Percentiles rank a stretch among this genome's conserved stretches.
These are phyloP conservation scores for Ustilago lituana DNA, from an alignment of 1,284 basidiomycete species.

Conservation along the genomic window DNA sequence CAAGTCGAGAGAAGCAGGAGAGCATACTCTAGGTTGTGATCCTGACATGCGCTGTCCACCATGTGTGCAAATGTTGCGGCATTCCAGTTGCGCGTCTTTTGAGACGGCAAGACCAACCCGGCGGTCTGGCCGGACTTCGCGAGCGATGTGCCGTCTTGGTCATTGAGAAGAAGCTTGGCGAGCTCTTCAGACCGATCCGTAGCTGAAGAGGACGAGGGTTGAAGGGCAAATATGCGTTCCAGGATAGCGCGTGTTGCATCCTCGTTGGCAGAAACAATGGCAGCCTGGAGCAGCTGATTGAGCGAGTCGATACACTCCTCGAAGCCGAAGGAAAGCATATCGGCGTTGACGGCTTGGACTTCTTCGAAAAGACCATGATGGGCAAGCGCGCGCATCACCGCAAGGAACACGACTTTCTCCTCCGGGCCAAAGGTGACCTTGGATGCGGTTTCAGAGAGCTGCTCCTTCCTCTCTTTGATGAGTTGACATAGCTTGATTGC, in stretches of 20 bases:
- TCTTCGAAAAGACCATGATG: conserved; percentile 39
- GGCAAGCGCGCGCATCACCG: conserved; percentile 35
- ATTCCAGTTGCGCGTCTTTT: conserved; percentile 47
- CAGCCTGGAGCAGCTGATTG: conserved; percentile 45
- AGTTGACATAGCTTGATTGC: conserved; percentile 20
- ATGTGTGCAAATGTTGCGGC: conserved; percentile 44
- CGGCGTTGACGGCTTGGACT: conserved; percentile 27
- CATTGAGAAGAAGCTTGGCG: conserved; percentile 9
- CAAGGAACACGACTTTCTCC: conserved; percentile 35
- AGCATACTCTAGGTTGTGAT: conserved; percentile 50
- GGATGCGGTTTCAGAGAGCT: background rate
- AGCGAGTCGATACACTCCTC: conserved; percentile 37
- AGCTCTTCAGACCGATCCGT: conserved; percentile 9
- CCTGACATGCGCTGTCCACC: conserved; percentile 37
- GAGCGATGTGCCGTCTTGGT: background rate
- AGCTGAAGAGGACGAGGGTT: conserved; percentile 1
- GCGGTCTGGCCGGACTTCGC: background rate
- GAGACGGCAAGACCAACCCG: conserved; percentile 10
- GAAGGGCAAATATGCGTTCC: conserved; percentile 19
- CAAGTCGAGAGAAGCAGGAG: conserved; percentile 43
- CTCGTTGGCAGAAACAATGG: conserved; percentile 29
- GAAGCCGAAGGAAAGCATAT: conserved; percentile 43
- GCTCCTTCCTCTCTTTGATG: conserved; percentile 34
- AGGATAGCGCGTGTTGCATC: conserved; percentile 22
- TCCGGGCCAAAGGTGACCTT: conserved; percentile 16